Percentiles rank a stretch among this genome's conserved stretches.
These are phyloP conservation scores for Paecilomyces formosus DNA, from an alignment of 2,329 filamentous ascomycete species.

Conservation along the genomic window DNA sequence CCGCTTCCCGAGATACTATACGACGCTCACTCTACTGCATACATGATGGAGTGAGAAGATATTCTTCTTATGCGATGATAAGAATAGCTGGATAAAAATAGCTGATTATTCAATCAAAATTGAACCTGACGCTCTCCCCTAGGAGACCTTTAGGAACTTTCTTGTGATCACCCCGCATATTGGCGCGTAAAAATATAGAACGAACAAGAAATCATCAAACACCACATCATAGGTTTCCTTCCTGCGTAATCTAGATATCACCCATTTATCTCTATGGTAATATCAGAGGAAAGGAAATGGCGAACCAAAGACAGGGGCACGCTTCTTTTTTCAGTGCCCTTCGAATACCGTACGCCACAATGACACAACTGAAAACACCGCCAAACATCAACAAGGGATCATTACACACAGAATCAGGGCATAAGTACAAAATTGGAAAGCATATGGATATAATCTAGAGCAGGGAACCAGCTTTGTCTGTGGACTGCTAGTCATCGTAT, in stretches of 20 bases:
- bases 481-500: constrained; percentile 51
- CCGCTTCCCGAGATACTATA: no score
- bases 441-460: background rate
- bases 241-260: background rate
- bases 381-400: background rate
- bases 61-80: background rate
- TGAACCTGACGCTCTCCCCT: background rate
- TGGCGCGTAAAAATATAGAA: background rate
- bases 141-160: background rate
- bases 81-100: background rate
- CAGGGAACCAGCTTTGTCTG: background rate
- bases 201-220: background rate
- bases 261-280: background rate
- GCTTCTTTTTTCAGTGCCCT: background rate
- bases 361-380: background rate
- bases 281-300: background rate
- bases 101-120: background rate
- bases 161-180: background rate
- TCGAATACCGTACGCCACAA: background rate
- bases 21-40: no score
- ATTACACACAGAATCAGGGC: background rate
- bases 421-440: background rate
- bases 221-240: background rate
- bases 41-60: background rate
- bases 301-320: background rate